Evolutionary conservation across 2,329 filamentous ascomycete genomes (phyloP), one percentile per base, ranked within the genome.

Genomic region (Apiospora saccharicola): DNA sequence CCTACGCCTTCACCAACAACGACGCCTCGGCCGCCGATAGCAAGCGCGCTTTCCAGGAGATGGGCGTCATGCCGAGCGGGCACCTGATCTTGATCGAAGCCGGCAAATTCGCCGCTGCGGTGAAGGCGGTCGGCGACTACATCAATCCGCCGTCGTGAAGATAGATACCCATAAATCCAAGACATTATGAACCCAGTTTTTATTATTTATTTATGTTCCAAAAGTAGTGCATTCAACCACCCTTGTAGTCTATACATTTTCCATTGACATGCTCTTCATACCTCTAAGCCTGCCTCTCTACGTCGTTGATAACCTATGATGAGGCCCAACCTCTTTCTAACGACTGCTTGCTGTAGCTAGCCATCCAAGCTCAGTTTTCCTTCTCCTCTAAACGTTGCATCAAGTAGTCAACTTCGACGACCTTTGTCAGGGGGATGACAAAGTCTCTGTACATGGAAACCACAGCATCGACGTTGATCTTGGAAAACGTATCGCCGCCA

Each of bases 371-470:
- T 34, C 57, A 61, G 8, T 14, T n/a, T 22, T 19, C 67, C n/a
- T 34, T 37, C 22, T 34, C 16, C 16, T 70, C 47, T 26, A 70
- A 41, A 41, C 68, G 90, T 83, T 98, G 94, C 94, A 99, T 97
- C 77, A 99, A 86, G 82, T 99, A 99, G 78, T 99, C 96, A 13
- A 99, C 95, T 86, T 99, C 96, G 53, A 99, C 96, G 75, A 95
- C 93, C 83, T 99, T 99, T n/a, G 96, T 99, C 81, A 98, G 84
- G 0, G 96, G 96, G 77, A 99, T 99, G 73, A 99, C 95, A 83
- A 93, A 94, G 81, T 98, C 90, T 88, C 91, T 90, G 85, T 98
- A 98, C 92, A 97, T 96, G 75, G 89, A 87, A 70, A 97, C 94
- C 34, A 98, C 94, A 0, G 95, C 95, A 73, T 98, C 94, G 2